Percentiles rank a stretch among this genome's conserved stretches.
These are phyloP conservation scores for Melampsora americana DNA, from an alignment of 1,284 basidiomycete species.

Conservation along the genomic window DNA sequence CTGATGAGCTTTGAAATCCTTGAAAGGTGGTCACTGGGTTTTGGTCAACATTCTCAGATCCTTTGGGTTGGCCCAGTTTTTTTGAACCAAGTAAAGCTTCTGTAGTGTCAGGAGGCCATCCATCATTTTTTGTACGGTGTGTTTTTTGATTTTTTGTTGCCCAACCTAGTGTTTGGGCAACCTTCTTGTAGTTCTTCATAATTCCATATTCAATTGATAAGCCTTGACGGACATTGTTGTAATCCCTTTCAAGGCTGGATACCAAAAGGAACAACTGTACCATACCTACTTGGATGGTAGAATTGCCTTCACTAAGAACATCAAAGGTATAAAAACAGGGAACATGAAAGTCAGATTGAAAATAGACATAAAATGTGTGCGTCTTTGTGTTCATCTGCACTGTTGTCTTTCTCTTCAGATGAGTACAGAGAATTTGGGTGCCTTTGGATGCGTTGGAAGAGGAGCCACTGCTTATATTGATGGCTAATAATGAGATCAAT, in stretches of 20 bases:
- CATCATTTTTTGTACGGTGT: background rate
- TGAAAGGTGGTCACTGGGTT: background rate
- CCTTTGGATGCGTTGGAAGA: too few species aligned
- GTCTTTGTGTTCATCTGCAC: too few species aligned
- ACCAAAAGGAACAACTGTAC: slow-evolving; percentile 7
- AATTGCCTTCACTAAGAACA: slow-evolving; percentile 1
- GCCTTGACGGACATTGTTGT: background rate
- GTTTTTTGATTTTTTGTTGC: background rate
- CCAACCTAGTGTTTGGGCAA: background rate
- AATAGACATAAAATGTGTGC: too few species aligned
- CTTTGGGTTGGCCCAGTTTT: background rate
- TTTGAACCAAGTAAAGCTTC: background rate
- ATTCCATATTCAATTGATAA: slow-evolving; percentile 11
- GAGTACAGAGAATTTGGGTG: too few species aligned
- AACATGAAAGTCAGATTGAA: too few species aligned
- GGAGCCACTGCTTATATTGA: too few species aligned
- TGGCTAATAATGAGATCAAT: too few species aligned
- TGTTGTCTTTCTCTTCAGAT: too few species aligned
- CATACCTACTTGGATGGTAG: background rate
- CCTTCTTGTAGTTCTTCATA: background rate
- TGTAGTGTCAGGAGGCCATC: slow-evolving; percentile 1
- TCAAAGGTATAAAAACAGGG: too few species aligned
- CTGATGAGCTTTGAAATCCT: too few species aligned
- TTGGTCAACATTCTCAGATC: background rate
- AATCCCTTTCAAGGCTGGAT: slow-evolving; percentile 11